phyloP scores from a whole-genome alignment of 1,139 yeast species.

The Kazachstania sp. region DNA sequence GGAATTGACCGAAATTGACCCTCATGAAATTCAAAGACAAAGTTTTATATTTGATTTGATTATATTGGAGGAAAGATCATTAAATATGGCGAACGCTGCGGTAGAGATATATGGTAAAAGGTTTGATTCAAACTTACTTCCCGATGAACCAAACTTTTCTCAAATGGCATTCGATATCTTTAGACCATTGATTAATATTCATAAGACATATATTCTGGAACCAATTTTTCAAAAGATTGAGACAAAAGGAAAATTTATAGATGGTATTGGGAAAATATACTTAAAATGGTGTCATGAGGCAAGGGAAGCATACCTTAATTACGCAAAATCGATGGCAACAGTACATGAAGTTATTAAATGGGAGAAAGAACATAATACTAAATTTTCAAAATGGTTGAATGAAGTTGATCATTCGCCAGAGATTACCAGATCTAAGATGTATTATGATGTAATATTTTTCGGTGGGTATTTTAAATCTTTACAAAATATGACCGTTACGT shows the following conservation, averaged over 20 bases:
- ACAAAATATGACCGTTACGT: constrained; percentile 61
- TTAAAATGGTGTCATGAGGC: constrained; percentile 59
- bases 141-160: constrained; percentile 47
- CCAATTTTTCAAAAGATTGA: constrained; percentile 45
- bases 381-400: constrained; percentile 44
- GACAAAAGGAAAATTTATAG: constrained; percentile 59
- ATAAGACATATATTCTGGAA: constrained; percentile 46
- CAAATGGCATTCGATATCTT: constrained; percentile 56
- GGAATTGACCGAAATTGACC: constrained; percentile 47
- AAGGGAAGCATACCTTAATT: constrained; percentile 45
- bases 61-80: constrained; percentile 65
- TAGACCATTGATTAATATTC: constrained; percentile 51
- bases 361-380: constrained; percentile 42
- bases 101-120: constrained; percentile 47
- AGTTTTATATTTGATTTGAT: constrained; percentile 72
- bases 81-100: constrained; percentile 60
- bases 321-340: constrained; percentile 47
- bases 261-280: constrained; percentile 56
- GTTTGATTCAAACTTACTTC: constrained; percentile 37
- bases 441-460: constrained; percentile 52
- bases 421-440: constrained; percentile 38
- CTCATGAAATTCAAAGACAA: constrained; percentile 54
- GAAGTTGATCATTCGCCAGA: constrained; percentile 39
- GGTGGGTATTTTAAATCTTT: constrained; percentile 72
- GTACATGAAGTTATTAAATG: constrained; percentile 48